Conservation (phyloP, 2,329 filamentous ascomycete species). For the Fusarium secorum region DNA sequence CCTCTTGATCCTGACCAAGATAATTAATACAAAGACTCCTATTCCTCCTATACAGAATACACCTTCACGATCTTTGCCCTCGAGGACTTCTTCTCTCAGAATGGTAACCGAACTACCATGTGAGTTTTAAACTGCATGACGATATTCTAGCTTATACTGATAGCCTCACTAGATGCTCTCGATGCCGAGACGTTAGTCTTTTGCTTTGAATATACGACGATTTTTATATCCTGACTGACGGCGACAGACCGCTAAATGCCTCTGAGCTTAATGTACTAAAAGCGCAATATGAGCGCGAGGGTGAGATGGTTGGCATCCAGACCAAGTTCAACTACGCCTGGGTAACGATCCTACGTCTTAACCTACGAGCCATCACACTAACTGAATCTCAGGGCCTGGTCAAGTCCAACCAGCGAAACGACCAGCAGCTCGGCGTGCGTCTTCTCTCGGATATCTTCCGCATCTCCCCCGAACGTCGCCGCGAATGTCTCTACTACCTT, state of each 20-base stretch:
- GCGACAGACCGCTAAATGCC: constrained; percentile 79
- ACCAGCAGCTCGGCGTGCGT: constrained; percentile 94
- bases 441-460: constrained; percentile 97
- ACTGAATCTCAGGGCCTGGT: constrained; percentile 74
- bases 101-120: constrained; percentile 61
- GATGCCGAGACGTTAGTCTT: constrained; percentile 89
- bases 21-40: background rate
- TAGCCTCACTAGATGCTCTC: constrained; percentile 75
- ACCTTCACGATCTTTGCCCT: background rate
- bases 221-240: constrained; percentile 10
- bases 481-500: constrained; percentile 98
- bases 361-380: background rate
- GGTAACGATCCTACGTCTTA: constrained; percentile 60
- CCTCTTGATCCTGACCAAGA: background rate
- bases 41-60: background rate
- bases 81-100: constrained; percentile 31
- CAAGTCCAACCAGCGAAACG: constrained; percentile 82
- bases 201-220: background rate
- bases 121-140: constrained; percentile 45
- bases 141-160: constrained; percentile 10
- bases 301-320: constrained; percentile 94
- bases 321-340: constrained; percentile 99
- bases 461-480: constrained; percentile 86
- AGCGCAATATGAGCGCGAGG: constrained; percentile 96
- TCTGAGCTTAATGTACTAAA: constrained; percentile 93